These are phyloP conservation scores for Quercus berberidifolia DNA, from an alignment of 306 rosid genomes.

Conservation along the genomic window DNA sequence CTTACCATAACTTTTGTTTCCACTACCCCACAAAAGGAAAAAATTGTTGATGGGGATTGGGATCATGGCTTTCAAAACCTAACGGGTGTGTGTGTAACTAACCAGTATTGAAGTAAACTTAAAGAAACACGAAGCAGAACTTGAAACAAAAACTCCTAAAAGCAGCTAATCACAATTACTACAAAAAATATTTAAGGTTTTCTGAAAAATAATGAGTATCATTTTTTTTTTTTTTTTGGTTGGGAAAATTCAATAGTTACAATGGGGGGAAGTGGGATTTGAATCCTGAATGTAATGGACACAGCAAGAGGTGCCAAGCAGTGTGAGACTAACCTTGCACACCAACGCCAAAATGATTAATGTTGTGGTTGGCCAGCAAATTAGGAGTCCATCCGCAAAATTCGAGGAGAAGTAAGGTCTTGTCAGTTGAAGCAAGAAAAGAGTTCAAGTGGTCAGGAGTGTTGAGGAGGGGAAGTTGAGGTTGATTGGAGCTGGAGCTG, in stretches of 20 bases:
- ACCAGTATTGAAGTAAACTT: background rate
- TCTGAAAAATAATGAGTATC: no score
- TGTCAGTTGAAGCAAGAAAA: constrained; percentile 69
- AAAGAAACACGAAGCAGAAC: background rate
- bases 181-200: background rate
- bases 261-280: no score
- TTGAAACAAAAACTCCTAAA: background rate
- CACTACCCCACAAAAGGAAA: background rate
- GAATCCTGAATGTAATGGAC: no score
- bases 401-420: constrained; percentile 65
- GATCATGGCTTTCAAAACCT: no score
- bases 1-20: background rate
- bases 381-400: constrained; percentile 80
- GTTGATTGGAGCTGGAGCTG: no score
- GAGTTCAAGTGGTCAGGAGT: constrained; percentile 38
- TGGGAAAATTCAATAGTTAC: no score
- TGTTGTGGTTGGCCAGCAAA: constrained; percentile 41
- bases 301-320: no score
- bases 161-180: background rate
- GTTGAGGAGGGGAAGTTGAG: constrained; percentile 51
- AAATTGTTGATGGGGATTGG: background rate
- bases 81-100: no score
- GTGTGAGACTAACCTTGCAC: constrained; percentile 34
- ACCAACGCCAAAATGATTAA: constrained; percentile 39
- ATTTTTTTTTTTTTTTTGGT: background rate